Percentiles rank a stretch among this genome's conserved stretches.
Evolutionary conservation across 108 stramenopile genomes (phyloP).

Genomic region (Cyclotella baltica): DNA sequence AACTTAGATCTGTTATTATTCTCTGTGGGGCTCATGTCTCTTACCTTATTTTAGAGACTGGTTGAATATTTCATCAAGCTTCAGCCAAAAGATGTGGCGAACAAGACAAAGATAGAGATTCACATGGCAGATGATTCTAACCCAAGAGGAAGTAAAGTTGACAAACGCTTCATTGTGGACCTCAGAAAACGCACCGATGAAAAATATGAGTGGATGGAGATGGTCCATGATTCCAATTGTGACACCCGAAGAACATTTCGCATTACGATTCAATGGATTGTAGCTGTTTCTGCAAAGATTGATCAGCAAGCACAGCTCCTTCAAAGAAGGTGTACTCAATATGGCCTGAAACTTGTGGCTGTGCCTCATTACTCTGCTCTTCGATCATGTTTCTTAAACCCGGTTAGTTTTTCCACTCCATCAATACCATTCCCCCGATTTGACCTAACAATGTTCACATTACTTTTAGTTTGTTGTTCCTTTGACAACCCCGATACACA

Average conservation of each 20-base stretch:
- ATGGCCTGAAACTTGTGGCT: constrained; percentile 72
- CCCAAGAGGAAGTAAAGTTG: constrained; percentile 52
- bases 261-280: constrained; percentile 90
- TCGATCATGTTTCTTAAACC: constrained; percentile 69
- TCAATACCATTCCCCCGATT: background rate
- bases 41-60: too few species aligned
- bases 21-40: too few species aligned
- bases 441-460: background rate
- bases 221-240: constrained; percentile 74
- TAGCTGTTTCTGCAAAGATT: constrained; percentile 82
- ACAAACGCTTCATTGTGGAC: constrained; percentile 65
- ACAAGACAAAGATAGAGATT: constrained; percentile 57
- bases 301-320: constrained; percentile 85
- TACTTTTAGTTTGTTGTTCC: constrained; percentile 66
- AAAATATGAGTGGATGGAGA: constrained; percentile 87
- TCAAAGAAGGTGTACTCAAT: constrained; percentile 79
- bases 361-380: constrained; percentile 73
- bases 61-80: constrained; percentile 78
- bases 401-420: constrained; percentile 37
- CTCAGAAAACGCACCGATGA: constrained; percentile 70
- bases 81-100: constrained; percentile 57
- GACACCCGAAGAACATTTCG: constrained; percentile 79
- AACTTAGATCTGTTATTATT: too few species aligned
- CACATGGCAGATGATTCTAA: constrained; percentile 32
- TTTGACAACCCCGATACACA: constrained; percentile 52